These are phyloP conservation scores for Phytophthora sojae DNA, from an alignment of 352 stramenopile species.

Conservation along the genomic window DNA sequence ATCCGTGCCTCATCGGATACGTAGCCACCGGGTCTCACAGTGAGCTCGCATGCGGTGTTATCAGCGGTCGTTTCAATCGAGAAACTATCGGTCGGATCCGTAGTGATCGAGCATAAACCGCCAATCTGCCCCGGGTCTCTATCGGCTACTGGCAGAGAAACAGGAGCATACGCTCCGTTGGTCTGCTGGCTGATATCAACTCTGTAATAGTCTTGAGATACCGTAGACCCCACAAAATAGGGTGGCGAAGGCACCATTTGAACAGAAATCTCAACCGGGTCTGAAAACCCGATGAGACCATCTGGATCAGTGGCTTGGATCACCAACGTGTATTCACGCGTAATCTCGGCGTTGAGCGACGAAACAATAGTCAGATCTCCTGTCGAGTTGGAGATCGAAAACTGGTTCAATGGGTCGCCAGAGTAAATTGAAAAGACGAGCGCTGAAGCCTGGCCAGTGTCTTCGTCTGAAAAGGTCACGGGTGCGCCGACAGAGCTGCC, in stretches of 20 bases:
- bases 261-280: constrained; percentile 49
- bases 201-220: constrained; percentile 38
- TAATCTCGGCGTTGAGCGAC: constrained; percentile 46
- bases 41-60: constrained; percentile 29
- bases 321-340: constrained; percentile 43
- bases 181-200: constrained; percentile 57
- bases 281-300: constrained; percentile 46
- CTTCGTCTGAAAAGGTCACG: constrained; percentile 55
- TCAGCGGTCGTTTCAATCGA: constrained; percentile 29
- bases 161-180: constrained; percentile 51
- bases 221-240: constrained; percentile 51
- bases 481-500: constrained; percentile 28
- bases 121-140: constrained; percentile 53
- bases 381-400: constrained; percentile 46
- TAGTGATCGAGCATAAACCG: constrained; percentile 50
- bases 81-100: constrained; percentile 41
- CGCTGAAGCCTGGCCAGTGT: constrained; percentile 44
- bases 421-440: constrained; percentile 57
- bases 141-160: constrained; percentile 53
- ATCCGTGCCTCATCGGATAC: constrained; percentile 23
- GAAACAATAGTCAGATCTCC: constrained; percentile 42
- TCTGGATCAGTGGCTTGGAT: constrained; percentile 55
- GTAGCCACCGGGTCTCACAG: constrained; percentile 19
- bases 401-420: constrained; percentile 54
- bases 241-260: constrained; percentile 50